These are phyloP conservation scores for Botrytis tulipae DNA, from an alignment of 2,329 filamentous ascomycete species.

Conservation along the genomic window DNA sequence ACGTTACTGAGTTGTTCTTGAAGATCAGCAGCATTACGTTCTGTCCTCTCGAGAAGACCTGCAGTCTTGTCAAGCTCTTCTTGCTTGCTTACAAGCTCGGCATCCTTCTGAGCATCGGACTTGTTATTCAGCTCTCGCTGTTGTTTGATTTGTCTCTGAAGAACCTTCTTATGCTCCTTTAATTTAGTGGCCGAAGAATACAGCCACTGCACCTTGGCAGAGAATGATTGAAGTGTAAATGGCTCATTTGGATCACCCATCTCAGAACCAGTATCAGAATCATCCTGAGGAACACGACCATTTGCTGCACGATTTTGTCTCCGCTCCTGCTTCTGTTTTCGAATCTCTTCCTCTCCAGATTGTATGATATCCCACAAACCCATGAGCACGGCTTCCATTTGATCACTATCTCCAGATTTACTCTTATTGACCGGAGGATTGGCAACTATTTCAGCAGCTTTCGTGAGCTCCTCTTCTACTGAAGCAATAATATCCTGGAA, in stretches of 20 bases:
- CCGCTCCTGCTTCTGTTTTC: slow-evolving; percentile 53
- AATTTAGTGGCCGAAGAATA: slow-evolving; percentile 74
- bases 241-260: slow-evolving; percentile 55
- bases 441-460: slow-evolving; percentile 25
- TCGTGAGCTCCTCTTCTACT: slow-evolving; percentile 41
- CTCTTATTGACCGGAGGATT: slow-evolving; percentile 25
- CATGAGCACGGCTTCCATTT: slow-evolving; percentile 53
- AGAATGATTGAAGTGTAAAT: slow-evolving; percentile 75
- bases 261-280: slow-evolving; percentile 63
- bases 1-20: slow-evolving; percentile 37
- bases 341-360: slow-evolving; percentile 52
- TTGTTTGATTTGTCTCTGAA: slow-evolving; percentile 91
- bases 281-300: slow-evolving; percentile 55
- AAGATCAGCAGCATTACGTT: slow-evolving; percentile 37
- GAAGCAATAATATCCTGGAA: slow-evolving; percentile 59
- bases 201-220: slow-evolving; percentile 73
- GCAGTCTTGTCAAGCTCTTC: slow-evolving; percentile 52
- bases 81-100: slow-evolving; percentile 58
- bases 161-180: slow-evolving; percentile 82
- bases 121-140: slow-evolving; percentile 90
- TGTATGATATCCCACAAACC: slow-evolving; percentile 53
- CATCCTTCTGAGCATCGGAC: slow-evolving; percentile 70
- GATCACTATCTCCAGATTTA: slow-evolving; percentile 47
- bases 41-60: slow-evolving; percentile 38
- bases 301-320: slow-evolving; percentile 54